phyloP scores from a whole-genome alignment of 257 asterid species.

The Marsdenia floribunda region DNA sequence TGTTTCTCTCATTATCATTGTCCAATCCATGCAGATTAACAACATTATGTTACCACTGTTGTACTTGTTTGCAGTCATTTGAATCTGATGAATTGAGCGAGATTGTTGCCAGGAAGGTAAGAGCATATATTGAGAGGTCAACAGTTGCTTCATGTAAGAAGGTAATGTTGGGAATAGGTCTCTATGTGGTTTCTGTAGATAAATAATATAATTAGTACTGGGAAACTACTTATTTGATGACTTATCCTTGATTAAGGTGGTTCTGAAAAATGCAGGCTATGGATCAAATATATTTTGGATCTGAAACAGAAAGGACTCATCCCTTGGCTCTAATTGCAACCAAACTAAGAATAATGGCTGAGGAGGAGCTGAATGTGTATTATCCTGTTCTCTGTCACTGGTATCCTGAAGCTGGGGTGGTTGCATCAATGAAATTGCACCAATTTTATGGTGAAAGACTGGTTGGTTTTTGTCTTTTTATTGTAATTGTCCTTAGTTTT shows the following conservation, averaged over 20 bases:
- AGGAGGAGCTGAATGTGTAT: slow-evolving; percentile 56
- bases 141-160: slow-evolving; percentile 68
- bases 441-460: slow-evolving; percentile 77
- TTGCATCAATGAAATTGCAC: slow-evolving; percentile 64
- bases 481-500: slow-evolving; percentile 12
- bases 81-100: slow-evolving; percentile 43
- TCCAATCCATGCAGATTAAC: not conserved
- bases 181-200: slow-evolving; percentile 11
- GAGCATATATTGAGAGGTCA: slow-evolving; percentile 56
- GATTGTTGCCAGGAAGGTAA: slow-evolving; percentile 48
- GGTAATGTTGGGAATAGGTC: slow-evolving; percentile 40
- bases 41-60: slow-evolving; percentile 9
- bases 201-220: not conserved
- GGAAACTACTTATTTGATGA: not conserved
- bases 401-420: slow-evolving; percentile 63
- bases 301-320: slow-evolving; percentile 43
- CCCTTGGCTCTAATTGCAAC: slow-evolving; percentile 75
- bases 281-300: slow-evolving; percentile 37
- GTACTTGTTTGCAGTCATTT: slow-evolving; percentile 43
- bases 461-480: slow-evolving; percentile 42
- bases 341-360: slow-evolving; percentile 63
- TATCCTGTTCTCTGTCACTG: slow-evolving; percentile 62
- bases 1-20: not conserved
- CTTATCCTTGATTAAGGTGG: slow-evolving; percentile 16
- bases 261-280: slow-evolving; percentile 44